Evolutionary conservation across 352 stramenopile genomes (phyloP).

Genomic region (Globisporangium nunn): DNA sequence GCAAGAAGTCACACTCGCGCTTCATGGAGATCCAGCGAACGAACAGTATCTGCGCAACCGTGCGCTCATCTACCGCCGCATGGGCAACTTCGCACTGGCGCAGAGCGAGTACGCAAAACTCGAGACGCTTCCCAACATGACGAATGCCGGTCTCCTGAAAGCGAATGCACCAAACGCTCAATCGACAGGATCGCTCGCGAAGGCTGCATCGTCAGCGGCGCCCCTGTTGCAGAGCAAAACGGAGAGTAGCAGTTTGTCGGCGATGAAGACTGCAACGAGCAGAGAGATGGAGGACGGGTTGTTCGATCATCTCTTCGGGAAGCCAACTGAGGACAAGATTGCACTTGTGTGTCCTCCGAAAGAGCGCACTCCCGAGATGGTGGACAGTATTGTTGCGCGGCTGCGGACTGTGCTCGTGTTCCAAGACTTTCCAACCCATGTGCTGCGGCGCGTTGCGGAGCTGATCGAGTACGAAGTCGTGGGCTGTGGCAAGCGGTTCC

Average conservation of each 20-base stretch:
- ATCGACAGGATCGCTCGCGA: conserved; percentile 1
- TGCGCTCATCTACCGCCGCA: conserved; percentile 47
- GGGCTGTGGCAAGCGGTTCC: conserved; percentile 49
- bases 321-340: conserved; percentile 53
- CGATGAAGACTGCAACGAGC: conserved; percentile 4
- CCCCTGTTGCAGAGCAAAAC: background rate
- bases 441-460: conserved; percentile 34
- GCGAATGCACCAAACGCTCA: conserved; percentile 3
- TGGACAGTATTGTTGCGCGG: conserved; percentile 36
- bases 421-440: conserved; percentile 43
- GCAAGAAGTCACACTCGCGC: conserved; percentile 27
- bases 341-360: conserved; percentile 39
- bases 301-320: conserved; percentile 62
- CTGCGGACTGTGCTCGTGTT: conserved; percentile 61
- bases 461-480: conserved; percentile 68
- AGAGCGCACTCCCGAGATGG: conserved; percentile 33
- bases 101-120: conserved; percentile 49
- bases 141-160: background rate
- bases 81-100: conserved; percentile 34
- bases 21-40: conserved; percentile 31
- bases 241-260: no score
- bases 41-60: conserved; percentile 45
- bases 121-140: conserved; percentile 7
- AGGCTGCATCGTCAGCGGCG: conserved; percentile 5
- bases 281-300: conserved; percentile 49